phyloP scores from a whole-genome alignment of 2,329 filamentous ascomycete genomes.

The Leptographium lundbergii region DNA sequence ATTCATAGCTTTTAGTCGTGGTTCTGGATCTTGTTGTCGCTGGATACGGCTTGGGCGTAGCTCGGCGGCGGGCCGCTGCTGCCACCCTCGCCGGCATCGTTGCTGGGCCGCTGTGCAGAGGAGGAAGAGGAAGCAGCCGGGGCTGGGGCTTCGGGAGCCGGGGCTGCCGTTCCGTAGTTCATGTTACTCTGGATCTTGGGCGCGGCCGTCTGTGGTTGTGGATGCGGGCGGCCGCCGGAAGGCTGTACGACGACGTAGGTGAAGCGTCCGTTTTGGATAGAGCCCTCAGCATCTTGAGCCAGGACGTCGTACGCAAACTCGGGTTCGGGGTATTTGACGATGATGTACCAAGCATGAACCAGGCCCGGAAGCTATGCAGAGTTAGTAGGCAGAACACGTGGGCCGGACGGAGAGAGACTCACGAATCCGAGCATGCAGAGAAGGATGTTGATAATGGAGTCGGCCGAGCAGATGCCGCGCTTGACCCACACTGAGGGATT shows the following conservation, averaged over 20 bases:
- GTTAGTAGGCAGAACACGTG: background rate
- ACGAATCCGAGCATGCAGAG: conserved; percentile 66
- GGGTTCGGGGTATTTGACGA: conserved; percentile 72
- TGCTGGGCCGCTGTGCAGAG: conserved; percentile 13
- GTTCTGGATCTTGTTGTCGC: conserved; percentile 81
- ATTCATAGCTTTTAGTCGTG: conserved; percentile 30
- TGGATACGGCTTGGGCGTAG: conserved; percentile 80
- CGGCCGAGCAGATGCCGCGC: conserved; percentile 79
- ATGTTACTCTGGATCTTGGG: conserved; percentile 22
- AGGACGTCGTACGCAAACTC: conserved; percentile 57
- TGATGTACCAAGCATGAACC: conserved; percentile 96
- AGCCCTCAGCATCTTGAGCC: conserved; percentile 39
- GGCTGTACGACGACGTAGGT: conserved; percentile 61
- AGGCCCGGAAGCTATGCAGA: conserved; percentile 58
- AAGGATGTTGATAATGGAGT: conserved; percentile 89
- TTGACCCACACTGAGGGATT: conserved; percentile 77
- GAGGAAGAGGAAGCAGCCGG: conserved; percentile 15
- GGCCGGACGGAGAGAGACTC: conserved; percentile 14
- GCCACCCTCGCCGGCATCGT: conserved; percentile 28
- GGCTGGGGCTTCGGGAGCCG: conserved; percentile 12
- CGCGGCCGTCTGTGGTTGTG: conserved; percentile 20
- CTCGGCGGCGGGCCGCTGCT: conserved; percentile 55
- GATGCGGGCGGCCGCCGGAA: background rate
- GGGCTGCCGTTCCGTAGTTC: conserved; percentile 33
- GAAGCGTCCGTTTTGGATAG: conserved; percentile 35